These are phyloP conservation scores for Phytophthora parvispora DNA, from an alignment of 352 stramenopile species.

Conservation along the genomic window DNA sequence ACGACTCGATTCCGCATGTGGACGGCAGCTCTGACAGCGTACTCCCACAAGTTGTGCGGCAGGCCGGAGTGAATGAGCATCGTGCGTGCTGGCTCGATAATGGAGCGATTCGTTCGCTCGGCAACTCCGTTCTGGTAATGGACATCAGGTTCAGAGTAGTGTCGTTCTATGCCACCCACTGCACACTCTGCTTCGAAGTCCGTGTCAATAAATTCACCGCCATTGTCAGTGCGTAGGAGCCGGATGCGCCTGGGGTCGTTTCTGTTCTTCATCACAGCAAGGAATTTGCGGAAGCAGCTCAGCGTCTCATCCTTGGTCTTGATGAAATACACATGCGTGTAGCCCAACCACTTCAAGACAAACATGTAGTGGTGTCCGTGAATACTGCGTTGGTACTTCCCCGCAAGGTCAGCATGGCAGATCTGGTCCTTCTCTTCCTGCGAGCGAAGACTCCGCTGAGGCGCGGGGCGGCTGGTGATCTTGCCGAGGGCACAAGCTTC, in stretches of 20 bases:
- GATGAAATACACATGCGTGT: constrained; percentile 13
- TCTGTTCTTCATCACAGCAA: background rate
- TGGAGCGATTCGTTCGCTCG: constrained; percentile 9
- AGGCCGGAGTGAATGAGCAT: background rate
- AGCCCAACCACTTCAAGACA: constrained; percentile 4
- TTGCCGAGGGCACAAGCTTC: too few relatives aligned
- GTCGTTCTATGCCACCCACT: background rate
- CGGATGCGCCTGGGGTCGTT: too few relatives aligned
- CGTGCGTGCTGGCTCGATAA: background rate
- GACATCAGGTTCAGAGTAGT: constrained; percentile 8
- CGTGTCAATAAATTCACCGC: constrained; percentile 7
- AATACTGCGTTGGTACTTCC: too few relatives aligned
- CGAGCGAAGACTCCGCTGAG: too few relatives aligned
- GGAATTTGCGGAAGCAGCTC: too few relatives aligned
- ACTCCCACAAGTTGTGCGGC: constrained; percentile 8
- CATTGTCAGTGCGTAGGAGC: constrained; percentile 7
- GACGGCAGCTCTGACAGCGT: too few relatives aligned
- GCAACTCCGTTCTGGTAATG: constrained; percentile 14
- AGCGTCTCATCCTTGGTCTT: background rate
- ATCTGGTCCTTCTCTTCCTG: too few relatives aligned
- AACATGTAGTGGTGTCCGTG: too few relatives aligned
- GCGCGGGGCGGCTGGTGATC: too few relatives aligned
- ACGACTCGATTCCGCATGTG: constrained; percentile 7
- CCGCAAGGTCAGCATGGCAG: too few relatives aligned
- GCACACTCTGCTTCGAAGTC: background rate